A percentile compares a stretch with the other conserved stretches of the same genome.
phyloP scores from a whole-genome alignment of 495 filamentous ascomycete genomes.

The Lentithecium fluviatile region DNA sequence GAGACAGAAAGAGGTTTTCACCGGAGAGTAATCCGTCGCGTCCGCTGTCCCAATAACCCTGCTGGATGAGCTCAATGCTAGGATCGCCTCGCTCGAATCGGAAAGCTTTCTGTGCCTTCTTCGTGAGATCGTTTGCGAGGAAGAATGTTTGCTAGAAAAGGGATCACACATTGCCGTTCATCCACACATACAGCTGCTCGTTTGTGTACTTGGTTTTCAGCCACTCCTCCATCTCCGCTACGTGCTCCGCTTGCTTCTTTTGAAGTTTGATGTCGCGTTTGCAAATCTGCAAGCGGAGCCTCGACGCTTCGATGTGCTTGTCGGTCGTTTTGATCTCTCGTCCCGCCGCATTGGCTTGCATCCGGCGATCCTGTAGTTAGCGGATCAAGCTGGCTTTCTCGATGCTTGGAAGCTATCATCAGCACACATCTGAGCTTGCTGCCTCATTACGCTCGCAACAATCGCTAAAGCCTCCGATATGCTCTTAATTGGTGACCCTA shows the following conservation, averaged over 20 bases:
- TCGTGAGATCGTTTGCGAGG: background rate
- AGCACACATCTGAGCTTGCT: too few species aligned
- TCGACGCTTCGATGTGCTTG: constrained; percentile 36
- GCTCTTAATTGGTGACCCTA: too few species aligned
- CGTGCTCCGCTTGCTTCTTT: background rate
- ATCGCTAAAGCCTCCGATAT: too few species aligned
- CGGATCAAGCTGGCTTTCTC: too few species aligned
- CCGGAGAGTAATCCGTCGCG: constrained; percentile 41
- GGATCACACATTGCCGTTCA: too few species aligned
- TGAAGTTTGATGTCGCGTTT: constrained; percentile 27
- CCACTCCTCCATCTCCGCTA: background rate
- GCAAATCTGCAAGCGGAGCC: constrained; percentile 19
- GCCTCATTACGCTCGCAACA: too few species aligned
- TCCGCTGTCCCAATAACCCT: constrained; percentile 35
- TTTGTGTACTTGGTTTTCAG: constrained; percentile 8
- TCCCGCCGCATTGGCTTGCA: constrained; percentile 40
- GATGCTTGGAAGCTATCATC: too few species aligned
- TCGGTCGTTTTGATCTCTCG: constrained; percentile 41
- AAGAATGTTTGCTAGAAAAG: too few species aligned
- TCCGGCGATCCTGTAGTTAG: too few species aligned
- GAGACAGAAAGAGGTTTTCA: constrained; percentile 17
- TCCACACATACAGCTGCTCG: constrained; percentile 17
- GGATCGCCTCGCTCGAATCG: background rate
- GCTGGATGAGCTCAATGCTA: constrained; percentile 4
- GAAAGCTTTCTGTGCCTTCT: background rate